Base-by-base conservation (phyloP, 1,284 basidiomycete genomes). In the Fistulinella staudtii region DNA sequence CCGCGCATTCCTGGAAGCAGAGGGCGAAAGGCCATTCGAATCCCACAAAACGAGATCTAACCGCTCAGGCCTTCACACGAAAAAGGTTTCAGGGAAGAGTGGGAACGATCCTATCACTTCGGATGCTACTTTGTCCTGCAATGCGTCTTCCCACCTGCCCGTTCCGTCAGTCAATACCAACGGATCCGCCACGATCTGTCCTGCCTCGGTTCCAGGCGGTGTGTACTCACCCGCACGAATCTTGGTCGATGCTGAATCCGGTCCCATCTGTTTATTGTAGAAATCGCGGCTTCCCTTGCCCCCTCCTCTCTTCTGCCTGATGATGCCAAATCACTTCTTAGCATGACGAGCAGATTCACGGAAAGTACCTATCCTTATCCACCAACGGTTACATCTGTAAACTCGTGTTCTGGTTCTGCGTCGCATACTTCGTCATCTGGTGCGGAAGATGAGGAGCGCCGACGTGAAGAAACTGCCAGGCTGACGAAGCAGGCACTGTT, bases 1-100 rank as follows among this genome's bases (percentile, higher is more conserved):
- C 75, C 79, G 85, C 50, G 83, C 92, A 8, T 99, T 96, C 61
- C 85, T 98, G 54, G 79, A 85, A 54, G 89, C 93, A 21, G 64
- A 63, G 43, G 58, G 60, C 11, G 55, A 56, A 37, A 61, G 49
- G 43, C 64, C 60, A 8, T 25, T 43, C 24, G 39, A 58, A n/a
- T 48, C 41, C 3, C 64, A 60, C 29, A 56, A 48, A 33, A 49
- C 51, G 7, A 54, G 44, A 28, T 43, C 56, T 23, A 15, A 39
- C 23, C 60, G 35, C 22, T 37, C 53, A 28, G 47, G 45, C 21
- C 18, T 14, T 38, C 37, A 48, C 39, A 15, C 40, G 20, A 39
- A 9, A 11, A 50, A 42, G 31, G 29, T 33, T 27, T n/a, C 43
- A 18, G 58, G 54, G 38, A 54, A 41, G 44, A n/a, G 6, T 10